Evolutionary conservation across 345 rosid species (phyloP), one percentile per base, ranked within the genome.

Genomic region (Eucalyptus decipiens): DNA sequence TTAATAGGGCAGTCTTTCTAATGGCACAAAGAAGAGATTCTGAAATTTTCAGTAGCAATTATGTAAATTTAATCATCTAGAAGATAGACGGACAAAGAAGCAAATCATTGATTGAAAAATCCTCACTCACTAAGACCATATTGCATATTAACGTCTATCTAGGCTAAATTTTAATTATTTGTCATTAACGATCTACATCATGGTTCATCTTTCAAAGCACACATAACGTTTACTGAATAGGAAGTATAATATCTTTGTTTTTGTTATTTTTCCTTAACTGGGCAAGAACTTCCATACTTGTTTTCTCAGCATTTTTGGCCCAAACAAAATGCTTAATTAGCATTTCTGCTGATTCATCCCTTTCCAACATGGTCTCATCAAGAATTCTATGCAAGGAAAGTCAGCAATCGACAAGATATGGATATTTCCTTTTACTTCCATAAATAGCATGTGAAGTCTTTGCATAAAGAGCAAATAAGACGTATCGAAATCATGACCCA

Each of bases 401-500:
- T 76, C 6, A 11, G 28, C 42, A 76, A 18, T 21, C 12, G 9
- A 21, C 1, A 40, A 37, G 28, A 21, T 21, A 76, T 21, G 42
- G 28, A 19, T 76, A 76, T 1, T 21, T 37, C 47, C 14, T 11
- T 11, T 76, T 21, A 37, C 32, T 76, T 40, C 83, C 0, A 19
- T 37, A 76, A 37, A 37, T 37, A 76, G 28, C 15, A 19, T 6
- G 83, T 1, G 8, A 37, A 76, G 47, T 76, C 0, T 76, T 76
- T 4, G 4, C 5, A 5, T 9, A 72, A 5, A 76, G 83, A 23
- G 28, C 45, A 76, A 76, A 21, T 2, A 42, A 37, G 5, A 40
- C 16, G 2, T 37, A 19, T 11, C 5, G 1, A 5, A 5, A 76
- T 4, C 47, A 9, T 3, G 42, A 42, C 47, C 15, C 45, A 1